A percentile compares a stretch with the other conserved stretches of the same genome.
These are phyloP conservation scores for Hanseniaspora singularis DNA, from an alignment of 805 yeast genomes.

Conservation along the genomic window DNA sequence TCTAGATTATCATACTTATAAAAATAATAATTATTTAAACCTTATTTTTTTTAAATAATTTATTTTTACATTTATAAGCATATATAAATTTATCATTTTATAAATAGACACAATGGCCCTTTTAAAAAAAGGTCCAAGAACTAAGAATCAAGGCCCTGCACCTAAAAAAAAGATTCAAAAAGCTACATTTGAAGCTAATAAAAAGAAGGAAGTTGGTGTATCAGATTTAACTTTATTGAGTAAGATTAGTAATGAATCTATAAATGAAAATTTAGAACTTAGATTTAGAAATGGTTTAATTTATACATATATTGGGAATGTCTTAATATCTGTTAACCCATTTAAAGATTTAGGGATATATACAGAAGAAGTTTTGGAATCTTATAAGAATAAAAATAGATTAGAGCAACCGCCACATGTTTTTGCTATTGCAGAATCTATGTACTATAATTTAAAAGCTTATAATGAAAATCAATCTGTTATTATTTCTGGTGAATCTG, in stretches of 20 bases:
- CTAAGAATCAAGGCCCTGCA: conserved; percentile 41
- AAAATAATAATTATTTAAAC: no score
- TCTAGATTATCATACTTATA: no score
- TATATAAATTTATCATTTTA: no score
- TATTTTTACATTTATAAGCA: no score
- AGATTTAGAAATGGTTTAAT: conserved; percentile 82
- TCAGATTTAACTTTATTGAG: conserved; percentile 84
- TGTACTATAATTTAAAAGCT: conserved; percentile 90
- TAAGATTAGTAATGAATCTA: conserved; percentile 80
- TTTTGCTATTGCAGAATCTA: conserved; percentile 91
- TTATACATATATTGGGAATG: conserved; percentile 89
- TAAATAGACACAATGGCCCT: conserved; percentile 60
- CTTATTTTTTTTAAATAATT: no score
- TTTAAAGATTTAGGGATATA: conserved; percentile 93
- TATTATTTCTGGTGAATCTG: conserved; percentile 93
- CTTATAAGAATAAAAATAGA: conserved; percentile 83
- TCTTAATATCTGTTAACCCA: conserved; percentile 90
- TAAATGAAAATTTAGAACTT: conserved; percentile 80
- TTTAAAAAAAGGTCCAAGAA: conserved; percentile 62
- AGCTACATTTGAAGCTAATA: conserved; percentile 77
- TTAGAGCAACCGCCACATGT: conserved; percentile 97
- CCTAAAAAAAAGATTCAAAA: conserved; percentile 55
- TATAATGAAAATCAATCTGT: conserved; percentile 94
- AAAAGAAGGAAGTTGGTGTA: conserved; percentile 96
- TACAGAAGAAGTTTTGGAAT: conserved; percentile 60